phyloP scores from a whole-genome alignment of 2,329 filamentous ascomycete species.

The Rhynchosporium agropyri region DNA sequence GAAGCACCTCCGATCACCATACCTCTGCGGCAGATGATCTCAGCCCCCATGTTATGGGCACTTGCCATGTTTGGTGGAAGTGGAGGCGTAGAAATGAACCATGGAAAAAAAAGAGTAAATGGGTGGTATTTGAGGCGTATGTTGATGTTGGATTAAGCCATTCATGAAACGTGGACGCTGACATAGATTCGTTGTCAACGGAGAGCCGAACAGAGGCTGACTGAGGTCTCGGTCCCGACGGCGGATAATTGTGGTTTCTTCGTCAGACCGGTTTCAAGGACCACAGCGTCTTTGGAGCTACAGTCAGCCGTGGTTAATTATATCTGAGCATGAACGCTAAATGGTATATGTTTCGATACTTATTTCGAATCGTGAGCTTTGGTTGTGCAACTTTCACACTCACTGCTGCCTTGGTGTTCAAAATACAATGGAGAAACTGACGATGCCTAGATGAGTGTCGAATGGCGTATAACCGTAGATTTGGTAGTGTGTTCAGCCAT shows the following conservation, averaged over 20 bases:
- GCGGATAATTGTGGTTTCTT: background rate
- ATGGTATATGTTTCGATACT: background rate
- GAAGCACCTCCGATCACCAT: conserved; percentile 2
- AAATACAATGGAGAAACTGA: background rate
- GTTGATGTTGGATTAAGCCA: conserved; percentile 17
- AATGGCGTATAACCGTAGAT: background rate
- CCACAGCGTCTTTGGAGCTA: conserved; percentile 3
- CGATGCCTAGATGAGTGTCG: background rate
- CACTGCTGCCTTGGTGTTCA: background rate
- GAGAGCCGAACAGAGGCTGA: conserved; percentile 19
- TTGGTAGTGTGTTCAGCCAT: background rate
- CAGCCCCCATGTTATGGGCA: conserved; percentile 1
- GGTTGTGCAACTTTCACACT: background rate
- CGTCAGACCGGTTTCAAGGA: background rate
- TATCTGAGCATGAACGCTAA: background rate
- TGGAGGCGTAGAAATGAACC: background rate
- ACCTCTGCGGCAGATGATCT: conserved; percentile 7
- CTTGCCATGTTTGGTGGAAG: background rate
- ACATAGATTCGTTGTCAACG: background rate
- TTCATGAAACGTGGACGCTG: conserved; percentile 4
- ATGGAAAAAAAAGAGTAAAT: background rate
- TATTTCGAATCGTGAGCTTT: background rate
- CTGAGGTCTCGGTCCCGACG: conserved; percentile 12
- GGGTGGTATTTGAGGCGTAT: conserved; percentile 13
- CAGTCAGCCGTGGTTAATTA: conserved; percentile 1